phyloP scores from a whole-genome alignment of 768 basidiomycete genomes.

The Serendipita indica region DNA sequence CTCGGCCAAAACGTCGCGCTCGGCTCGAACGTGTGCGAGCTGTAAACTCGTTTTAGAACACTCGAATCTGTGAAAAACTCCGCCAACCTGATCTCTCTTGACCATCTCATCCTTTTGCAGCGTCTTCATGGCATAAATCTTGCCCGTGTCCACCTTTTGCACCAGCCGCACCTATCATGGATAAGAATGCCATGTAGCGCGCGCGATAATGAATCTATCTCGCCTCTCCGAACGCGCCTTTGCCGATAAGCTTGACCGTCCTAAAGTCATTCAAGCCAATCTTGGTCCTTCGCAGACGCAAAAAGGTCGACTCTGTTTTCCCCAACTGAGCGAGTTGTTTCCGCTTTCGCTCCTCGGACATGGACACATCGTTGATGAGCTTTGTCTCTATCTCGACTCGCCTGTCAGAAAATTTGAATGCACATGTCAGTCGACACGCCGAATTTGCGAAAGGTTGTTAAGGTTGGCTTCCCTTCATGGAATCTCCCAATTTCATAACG shows the following conservation, averaged over 20 bases:
- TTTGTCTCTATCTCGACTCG: slow-evolving; percentile 78
- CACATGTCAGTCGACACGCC: neutral
- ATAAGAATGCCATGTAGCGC: neutral
- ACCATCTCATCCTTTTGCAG: slow-evolving; percentile 37
- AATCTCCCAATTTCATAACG: too few relatives aligned
- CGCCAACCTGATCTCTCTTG: slow-evolving; percentile 34
- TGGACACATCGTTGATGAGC: slow-evolving; percentile 49
- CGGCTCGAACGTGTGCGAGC: slow-evolving; percentile 36
- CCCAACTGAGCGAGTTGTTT: slow-evolving; percentile 71
- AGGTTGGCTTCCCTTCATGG: neutral
- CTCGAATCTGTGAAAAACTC: neutral
- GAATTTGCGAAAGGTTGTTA: neutral
- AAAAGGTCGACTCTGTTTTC: slow-evolving; percentile 75
- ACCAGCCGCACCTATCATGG: slow-evolving; percentile 27
- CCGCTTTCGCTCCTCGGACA: slow-evolving; percentile 74
- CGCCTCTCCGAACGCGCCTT: slow-evolving; percentile 97
- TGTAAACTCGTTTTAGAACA: slow-evolving; percentile 14
- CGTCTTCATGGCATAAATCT: slow-evolving; percentile 40
- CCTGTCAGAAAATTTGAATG: slow-evolving; percentile 27
- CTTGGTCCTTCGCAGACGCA: slow-evolving; percentile 77
- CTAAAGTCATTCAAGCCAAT: slow-evolving; percentile 84
- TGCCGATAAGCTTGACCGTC: slow-evolving; percentile 97
- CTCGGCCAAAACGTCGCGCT: slow-evolving; percentile 33
- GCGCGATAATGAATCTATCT: neutral
- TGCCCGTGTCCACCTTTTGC: slow-evolving; percentile 35